Base-by-base conservation (phyloP, 148 eudicot species). In the Selenicereus undatus region DNA sequence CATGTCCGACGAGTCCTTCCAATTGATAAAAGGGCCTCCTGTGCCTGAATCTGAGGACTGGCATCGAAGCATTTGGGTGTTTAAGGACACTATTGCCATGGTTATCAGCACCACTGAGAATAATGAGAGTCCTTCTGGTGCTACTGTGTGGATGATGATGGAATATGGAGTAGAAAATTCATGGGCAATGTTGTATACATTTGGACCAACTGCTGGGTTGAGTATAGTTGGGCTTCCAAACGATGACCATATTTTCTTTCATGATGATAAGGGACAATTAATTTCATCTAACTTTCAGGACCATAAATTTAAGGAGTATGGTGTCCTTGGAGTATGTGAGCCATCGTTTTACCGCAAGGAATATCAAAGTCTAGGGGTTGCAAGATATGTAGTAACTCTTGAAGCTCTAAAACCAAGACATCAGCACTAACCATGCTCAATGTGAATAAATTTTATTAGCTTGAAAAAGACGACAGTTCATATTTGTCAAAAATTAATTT, bases 111-210 rank as follows among this genome's bases (percentile, higher is more conserved):
- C 14, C 6, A 1, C 1, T 16, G 24, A 62, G 0, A 39, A 5
- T 22, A 6, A 58, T 14, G 22, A 1, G 2, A 17, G 1, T 71
- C 8, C 43, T 39, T 1, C 0, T 39, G 43, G 43, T 39, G 43
- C 43, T 4, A 39, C 43, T 39, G 43, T 77, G 9, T 77, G 80
- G 73, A 26, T 65, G n/a, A 77, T 77, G 80, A 77, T 36, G 56
- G 42, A 64, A 48, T 78, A 78, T 18, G 80, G 74, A 14, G 30
- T 78, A n/a, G 73, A 78, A n/a, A 56, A 65, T 65, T 77, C 80
- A 24, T 70, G 65, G 75, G 27, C 48, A 45, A 69, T 69, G 65
- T 26, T 69, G 11, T 36, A 27, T 10, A 29, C 75, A 4, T 14
- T 79, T 79, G 60, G 26, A 11, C 75, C 51, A 13, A 68, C 22